Base-by-base conservation (phyloP, 768 basidiomycete species). In the Mrakia hoshinonis region DNA sequence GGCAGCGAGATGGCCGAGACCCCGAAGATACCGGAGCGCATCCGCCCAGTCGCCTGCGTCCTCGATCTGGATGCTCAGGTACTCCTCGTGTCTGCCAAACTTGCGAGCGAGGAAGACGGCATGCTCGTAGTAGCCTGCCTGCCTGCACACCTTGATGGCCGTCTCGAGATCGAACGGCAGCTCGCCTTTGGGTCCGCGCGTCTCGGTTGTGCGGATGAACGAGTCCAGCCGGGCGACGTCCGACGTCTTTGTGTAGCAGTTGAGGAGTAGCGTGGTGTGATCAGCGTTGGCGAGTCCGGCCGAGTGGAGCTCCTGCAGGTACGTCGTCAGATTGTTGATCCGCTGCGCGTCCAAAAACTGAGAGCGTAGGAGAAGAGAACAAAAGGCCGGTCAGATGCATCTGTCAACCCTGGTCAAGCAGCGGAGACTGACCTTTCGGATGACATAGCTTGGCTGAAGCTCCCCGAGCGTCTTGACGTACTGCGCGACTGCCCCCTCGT, bases 131-230 rank as follows among this genome's bases (percentile, higher is more conserved):
- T 95, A 98, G 0, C 92, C 92, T 1, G 93, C 95, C 79, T 98
- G 95, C 34, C 96, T 85, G 76, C 94, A 97, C 36, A 98, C 95
- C 3, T 92, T 86, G 67, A 99, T 97, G 0, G 93, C 96, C 0
- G 96, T 99, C 73, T 95, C 92, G 52, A 99, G 84, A 78, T 98
- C 96, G 77, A 98, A 99, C 0, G 95, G 96, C 4, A 95, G 84
- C 77, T 94, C 92, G 54, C 76, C 76, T 39, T 83, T 82, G n/a
- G 52, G 71, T 4, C 64, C 71, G 24, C 77, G 81, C 43, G 62
- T 52, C 29, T 51, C 20, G 26, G 71, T 51, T 9, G 91, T 87
- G 79, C 90, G 91, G 81, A 99, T 90, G 79, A 99, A 99, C 72
- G 83, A 86, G 75, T 97, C 92, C 1, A 98, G 85, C 15, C 92